Base-by-base conservation (phyloP, 129 eudicot genomes). In the Flaveria linearis region DNA sequence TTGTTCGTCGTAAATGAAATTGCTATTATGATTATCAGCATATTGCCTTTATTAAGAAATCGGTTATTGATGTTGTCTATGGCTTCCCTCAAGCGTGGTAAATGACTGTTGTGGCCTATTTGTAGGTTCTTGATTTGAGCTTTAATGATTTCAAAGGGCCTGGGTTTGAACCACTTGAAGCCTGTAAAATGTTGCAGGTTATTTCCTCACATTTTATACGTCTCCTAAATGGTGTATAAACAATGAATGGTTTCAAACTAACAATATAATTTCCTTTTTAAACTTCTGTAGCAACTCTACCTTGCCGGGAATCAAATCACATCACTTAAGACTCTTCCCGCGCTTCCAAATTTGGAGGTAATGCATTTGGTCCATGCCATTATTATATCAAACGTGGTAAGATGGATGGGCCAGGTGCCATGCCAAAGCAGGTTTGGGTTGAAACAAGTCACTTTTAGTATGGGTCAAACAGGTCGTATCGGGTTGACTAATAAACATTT, bases 221-320 rank as follows among this genome's bases (percentile, higher is more conserved):
- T 57, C 50, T 60, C 49, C 41, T 53, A 23, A 52, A 49, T 23
- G 78, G 14, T n/a, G 49, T 12, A 41, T 41, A 33, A 18, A 14
- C 73, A 53, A 58, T 56, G 15, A 52, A 65, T 15, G 62, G 70
- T 22, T 60, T 57, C 20, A 62, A 74, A 45, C 47, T 14, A 25
- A 26, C 56, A 67, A n/a, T 28, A 20, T 15, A 23, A 28, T 52
- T 47, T 75, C 50, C 70, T 20, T 42, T 61, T 68, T 11, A 56
- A 28, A 57, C 83, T 72, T 28, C 49, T 86, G 84, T 83, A 95
- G 99, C 99, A 95, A 95, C 97, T 95, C 20, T 95, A 95, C 81
- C 99, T 95, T 78, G 99, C 99, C 57, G 99, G 99, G 12, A 95
- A 95, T 72, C 99, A 95, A 76, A 95, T 95, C 60, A 89, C 95